Conservation (phyloP, 208 protist genomes). For the Jaenimonas drosophilae region DNA sequence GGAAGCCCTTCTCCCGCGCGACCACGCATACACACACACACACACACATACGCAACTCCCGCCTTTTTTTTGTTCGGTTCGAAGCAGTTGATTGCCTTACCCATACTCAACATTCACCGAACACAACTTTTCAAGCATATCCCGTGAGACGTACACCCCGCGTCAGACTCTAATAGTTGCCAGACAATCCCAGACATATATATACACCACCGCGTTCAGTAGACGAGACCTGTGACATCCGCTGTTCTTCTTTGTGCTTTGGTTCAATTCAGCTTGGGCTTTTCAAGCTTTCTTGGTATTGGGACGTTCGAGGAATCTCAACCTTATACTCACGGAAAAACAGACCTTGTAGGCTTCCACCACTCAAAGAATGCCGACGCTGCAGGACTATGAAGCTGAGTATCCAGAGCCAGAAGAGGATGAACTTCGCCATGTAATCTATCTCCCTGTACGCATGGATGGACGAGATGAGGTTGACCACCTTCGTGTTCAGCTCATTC, state of each 20-base stretch:
- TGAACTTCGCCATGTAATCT: slow-evolving; percentile 26
- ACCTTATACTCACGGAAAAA: too few species aligned
- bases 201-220: too few species aligned
- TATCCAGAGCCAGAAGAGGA: slow-evolving; percentile 19
- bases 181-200: too few species aligned
- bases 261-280: too few species aligned
- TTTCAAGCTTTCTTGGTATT: neutral
- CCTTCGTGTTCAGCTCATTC: slow-evolving; percentile 26
- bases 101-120: neutral
- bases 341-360: too few species aligned
- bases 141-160: too few species aligned
- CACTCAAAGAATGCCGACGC: neutral
- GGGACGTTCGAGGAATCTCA: too few species aligned
- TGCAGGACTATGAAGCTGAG: slow-evolving; percentile 20
- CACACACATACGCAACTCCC: neutral
- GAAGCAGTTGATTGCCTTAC: neutral
- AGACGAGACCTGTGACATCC: too few species aligned
- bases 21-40: slow-evolving; percentile 2
- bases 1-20: too few species aligned
- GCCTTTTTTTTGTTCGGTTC: neutral
- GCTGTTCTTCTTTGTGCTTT: too few species aligned
- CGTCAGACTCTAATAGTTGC: too few species aligned
- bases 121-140: too few species aligned
- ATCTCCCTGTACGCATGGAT: slow-evolving; percentile 18
- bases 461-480: slow-evolving; percentile 3